Conservation (phyloP, 176 grass and related monocot genomes). For the Juncus effusus region DNA sequence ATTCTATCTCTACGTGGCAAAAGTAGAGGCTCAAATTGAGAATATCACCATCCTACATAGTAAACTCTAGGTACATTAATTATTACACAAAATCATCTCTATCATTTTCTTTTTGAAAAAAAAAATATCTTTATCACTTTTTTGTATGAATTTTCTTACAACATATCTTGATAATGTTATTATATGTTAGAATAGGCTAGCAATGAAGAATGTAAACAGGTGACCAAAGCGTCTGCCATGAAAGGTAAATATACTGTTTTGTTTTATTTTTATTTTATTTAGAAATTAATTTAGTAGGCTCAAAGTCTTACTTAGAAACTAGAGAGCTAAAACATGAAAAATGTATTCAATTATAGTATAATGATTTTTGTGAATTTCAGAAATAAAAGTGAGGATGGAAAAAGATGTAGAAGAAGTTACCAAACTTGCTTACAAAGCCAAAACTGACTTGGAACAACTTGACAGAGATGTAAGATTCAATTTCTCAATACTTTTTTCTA, state of each 20-base stretch:
- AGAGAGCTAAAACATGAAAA: not conserved
- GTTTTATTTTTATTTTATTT: too few relatives aligned
- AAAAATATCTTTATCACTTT: not conserved
- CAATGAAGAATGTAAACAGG: constrained; percentile 33
- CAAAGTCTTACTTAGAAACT: too few relatives aligned
- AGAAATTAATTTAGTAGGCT: too few relatives aligned
- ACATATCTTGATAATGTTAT: not conserved
- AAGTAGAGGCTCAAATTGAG: constrained; percentile 43
- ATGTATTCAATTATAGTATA: not conserved
- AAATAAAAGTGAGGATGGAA: constrained; percentile 46
- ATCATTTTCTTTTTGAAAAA: not conserved
- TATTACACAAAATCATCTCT: too few relatives aligned
- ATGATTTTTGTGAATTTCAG: constrained; percentile 15
- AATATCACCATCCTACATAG: constrained; percentile 22
- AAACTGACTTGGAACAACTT: constrained; percentile 38
- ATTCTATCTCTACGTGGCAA: constrained; percentile 31
- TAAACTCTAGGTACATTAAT: constrained; percentile 38
- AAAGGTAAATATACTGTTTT: constrained; percentile 28
- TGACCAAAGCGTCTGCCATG: constrained; percentile 43
- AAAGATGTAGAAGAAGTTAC: constrained; percentile 46
- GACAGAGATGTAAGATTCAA: constrained; percentile 38
- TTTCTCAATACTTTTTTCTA: not conserved
- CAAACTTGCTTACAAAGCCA: constrained; percentile 38
- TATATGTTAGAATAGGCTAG: constrained; percentile 27
- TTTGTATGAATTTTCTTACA: not conserved